These are phyloP conservation scores for Jamesozyma rosinii DNA, from an alignment of 805 yeast genomes.

Conservation along the genomic window DNA sequence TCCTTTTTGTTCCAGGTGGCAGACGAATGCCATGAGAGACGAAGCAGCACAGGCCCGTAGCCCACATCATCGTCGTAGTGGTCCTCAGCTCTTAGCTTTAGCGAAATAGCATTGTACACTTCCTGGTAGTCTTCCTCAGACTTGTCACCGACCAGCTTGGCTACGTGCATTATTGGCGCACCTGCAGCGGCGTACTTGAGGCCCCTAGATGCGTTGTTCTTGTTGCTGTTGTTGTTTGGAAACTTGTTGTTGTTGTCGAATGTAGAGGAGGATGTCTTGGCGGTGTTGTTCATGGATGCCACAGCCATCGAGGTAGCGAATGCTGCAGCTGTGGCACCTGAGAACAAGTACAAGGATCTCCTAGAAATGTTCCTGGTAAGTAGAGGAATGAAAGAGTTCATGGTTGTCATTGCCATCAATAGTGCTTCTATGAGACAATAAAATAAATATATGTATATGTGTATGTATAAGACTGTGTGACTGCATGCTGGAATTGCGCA, in stretches of 20 bases:
- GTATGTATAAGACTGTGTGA: too few relatives aligned
- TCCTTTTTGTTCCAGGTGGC: constrained; percentile 60
- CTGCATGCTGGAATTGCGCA: too few relatives aligned
- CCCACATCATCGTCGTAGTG: constrained; percentile 58
- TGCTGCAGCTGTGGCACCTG: neutral
- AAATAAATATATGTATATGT: too few relatives aligned
- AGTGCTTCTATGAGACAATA: too few relatives aligned
- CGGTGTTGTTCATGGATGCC: neutral
- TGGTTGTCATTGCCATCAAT: neutral
- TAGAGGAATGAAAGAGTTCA: neutral
- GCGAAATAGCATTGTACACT: constrained; percentile 66
- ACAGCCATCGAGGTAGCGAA: neutral
- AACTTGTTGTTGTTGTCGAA: constrained; percentile 1
- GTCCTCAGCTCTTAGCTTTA: constrained; percentile 43
- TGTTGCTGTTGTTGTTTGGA: constrained; percentile 8
- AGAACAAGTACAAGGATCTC: neutral
- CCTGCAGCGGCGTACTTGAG: constrained; percentile 22
- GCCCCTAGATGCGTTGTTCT: constrained; percentile 8
- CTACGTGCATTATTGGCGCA: constrained; percentile 32
- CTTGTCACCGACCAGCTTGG: constrained; percentile 24
- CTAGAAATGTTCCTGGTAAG: neutral
- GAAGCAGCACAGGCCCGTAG: constrained; percentile 69
- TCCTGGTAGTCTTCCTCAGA: constrained; percentile 45
- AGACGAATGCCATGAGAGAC: constrained; percentile 79
- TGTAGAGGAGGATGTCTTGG: neutral